Evolutionary conservation across 2,329 filamentous ascomycete genomes (phyloP).

Genomic region (Aspergillus pseudonomiae): DNA sequence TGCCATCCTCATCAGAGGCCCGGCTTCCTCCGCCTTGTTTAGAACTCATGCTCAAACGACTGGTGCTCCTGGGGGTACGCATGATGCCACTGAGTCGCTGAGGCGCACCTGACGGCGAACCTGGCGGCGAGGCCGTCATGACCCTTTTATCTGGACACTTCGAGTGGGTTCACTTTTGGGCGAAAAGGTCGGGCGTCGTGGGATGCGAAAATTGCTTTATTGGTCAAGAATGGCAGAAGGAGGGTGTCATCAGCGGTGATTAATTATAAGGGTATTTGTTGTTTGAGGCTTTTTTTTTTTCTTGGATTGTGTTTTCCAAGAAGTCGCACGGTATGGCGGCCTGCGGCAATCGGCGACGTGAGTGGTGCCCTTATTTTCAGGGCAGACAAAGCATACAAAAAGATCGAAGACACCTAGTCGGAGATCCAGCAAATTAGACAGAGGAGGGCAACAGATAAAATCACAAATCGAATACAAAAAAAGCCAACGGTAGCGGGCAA

Average conservation of each 20-base stretch:
- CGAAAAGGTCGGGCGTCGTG: slow-evolving; percentile 13
- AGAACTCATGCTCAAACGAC: slow-evolving; percentile 79
- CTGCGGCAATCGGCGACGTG: slow-evolving; percentile 25
- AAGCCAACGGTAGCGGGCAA: slow-evolving; percentile 2
- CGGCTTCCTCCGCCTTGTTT: slow-evolving; percentile 76
- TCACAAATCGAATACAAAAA: slow-evolving; percentile 2
- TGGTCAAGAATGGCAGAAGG: slow-evolving; percentile 14
- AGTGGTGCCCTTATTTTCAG: slow-evolving; percentile 13
- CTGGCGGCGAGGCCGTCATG: slow-evolving; percentile 72
- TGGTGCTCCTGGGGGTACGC: slow-evolving; percentile 75
- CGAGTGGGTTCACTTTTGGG: slow-evolving; percentile 12
- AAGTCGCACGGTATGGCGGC: slow-evolving; percentile 23
- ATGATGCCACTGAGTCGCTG: slow-evolving; percentile 82
- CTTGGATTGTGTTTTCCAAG: slow-evolving; percentile 1
- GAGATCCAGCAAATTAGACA: slow-evolving; percentile 6
- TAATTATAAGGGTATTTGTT: slow-evolving; percentile 6
- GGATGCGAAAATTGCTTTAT: slow-evolving; percentile 7
- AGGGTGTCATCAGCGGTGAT: slow-evolving; percentile 22
- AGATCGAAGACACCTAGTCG: slow-evolving; percentile 8
- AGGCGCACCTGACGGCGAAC: slow-evolving; percentile 60
- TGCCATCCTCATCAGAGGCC: slow-evolving; percentile 85
- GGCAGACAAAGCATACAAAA: slow-evolving; percentile 1
- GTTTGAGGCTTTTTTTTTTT: slow-evolving; percentile 2
- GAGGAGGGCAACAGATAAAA: slow-evolving; percentile 7
- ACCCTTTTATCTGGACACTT: slow-evolving; percentile 19